A percentile compares a stretch with the other conserved stretches of the same genome.
Conservation (phyloP, 2,329 filamentous ascomycete genomes). For the Ceratocystis smalleyi region DNA sequence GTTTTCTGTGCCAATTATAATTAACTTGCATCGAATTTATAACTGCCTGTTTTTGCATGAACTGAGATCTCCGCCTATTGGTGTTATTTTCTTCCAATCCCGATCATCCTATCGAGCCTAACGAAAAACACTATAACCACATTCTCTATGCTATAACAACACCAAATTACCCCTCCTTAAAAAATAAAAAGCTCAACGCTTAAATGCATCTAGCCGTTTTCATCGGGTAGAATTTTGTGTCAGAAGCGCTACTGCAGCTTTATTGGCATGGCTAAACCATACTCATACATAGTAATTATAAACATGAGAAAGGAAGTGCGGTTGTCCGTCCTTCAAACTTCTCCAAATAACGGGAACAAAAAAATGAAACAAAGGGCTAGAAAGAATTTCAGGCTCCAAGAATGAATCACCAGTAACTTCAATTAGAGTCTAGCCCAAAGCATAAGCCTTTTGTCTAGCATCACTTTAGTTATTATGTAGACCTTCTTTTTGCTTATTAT, state of each 20-base stretch:
- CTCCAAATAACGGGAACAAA: neutral
- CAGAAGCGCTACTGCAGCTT: neutral
- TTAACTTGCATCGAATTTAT: no score
- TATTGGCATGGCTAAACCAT: neutral
- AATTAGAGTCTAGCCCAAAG: neutral
- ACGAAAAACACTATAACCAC: neutral
- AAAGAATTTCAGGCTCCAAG: neutral
- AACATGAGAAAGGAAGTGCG: neutral
- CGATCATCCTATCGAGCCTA: neutral
- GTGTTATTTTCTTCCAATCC: no score
- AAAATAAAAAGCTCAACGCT: neutral
- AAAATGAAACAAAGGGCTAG: neutral
- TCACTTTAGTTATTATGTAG: no score
- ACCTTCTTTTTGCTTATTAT: neutral
- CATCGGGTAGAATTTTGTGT: neutral
- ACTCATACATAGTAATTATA: neutral
- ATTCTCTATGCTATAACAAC: no score
- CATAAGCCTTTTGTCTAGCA: neutral
- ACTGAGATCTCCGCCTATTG: no score
- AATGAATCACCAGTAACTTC: neutral
- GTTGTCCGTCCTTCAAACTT: neutral
- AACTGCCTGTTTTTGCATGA: no score
- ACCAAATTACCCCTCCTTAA: neutral
- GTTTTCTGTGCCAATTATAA: no score
- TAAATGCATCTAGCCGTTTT: conserved; percentile 6